Conservation (phyloP, 495 filamentous ascomycete species). For the Hyphodiscus hymeniophilus region DNA sequence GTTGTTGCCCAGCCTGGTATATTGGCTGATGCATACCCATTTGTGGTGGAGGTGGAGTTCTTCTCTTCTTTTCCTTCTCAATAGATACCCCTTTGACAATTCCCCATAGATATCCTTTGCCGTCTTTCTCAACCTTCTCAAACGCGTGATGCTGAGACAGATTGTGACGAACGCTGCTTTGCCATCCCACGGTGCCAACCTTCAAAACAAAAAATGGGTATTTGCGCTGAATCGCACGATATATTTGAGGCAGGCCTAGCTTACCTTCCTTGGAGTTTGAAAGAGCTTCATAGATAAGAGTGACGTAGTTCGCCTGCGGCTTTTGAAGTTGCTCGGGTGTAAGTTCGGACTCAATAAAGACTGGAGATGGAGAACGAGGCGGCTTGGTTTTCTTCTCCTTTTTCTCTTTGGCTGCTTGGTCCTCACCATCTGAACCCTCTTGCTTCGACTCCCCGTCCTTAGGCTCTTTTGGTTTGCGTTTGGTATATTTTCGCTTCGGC, state of each 20-base stretch:
- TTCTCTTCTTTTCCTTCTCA: slow-evolving; percentile 61
- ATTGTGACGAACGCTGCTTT: slow-evolving; percentile 94
- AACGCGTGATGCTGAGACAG: slow-evolving; percentile 84
- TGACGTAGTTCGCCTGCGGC: slow-evolving; percentile 78
- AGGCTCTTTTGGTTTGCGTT: slow-evolving; percentile 56
- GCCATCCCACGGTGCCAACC: slow-evolving; percentile 80
- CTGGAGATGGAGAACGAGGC: slow-evolving; percentile 61
- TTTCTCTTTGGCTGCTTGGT: slow-evolving; percentile 40
- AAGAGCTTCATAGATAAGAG: slow-evolving; percentile 85
- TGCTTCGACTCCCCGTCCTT: slow-evolving; percentile 40
- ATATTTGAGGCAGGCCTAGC: slow-evolving; percentile 88
- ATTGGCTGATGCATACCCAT: slow-evolving; percentile 18
- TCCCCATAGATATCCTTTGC: slow-evolving; percentile 65
- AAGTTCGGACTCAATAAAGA: slow-evolving; percentile 66
- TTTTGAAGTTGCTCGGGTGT: slow-evolving; percentile 80
- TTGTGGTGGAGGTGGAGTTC: slow-evolving; percentile 44
- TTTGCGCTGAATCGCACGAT: slow-evolving; percentile 75
- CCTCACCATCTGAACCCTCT: slow-evolving; percentile 36
- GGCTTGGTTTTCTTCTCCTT: slow-evolving; percentile 56
- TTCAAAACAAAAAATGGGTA: slow-evolving; percentile 89
- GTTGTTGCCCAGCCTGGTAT: slow-evolving; percentile 15
- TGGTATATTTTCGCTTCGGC: slow-evolving; percentile 74
- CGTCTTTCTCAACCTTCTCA: slow-evolving; percentile 68
- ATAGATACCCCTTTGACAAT: slow-evolving; percentile 54
- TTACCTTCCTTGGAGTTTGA: slow-evolving; percentile 58